Evolutionary conservation across 257 asterid species (phyloP), one percentile per base, ranked within the genome.

Genomic region (Plantago major): DNA sequence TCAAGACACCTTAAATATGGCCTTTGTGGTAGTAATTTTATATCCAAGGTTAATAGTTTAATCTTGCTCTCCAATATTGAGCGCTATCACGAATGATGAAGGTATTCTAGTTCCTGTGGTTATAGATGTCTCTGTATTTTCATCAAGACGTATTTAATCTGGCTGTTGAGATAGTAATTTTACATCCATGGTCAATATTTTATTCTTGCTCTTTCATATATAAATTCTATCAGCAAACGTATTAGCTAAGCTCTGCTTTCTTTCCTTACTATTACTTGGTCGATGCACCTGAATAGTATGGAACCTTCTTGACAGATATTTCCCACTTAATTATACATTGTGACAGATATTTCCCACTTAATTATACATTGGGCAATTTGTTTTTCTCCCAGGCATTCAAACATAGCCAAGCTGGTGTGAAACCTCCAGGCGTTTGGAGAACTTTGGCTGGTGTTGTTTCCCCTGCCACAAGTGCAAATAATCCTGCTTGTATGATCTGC

Each of bases 351-450:
- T 9, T 22, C 43, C 30, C 37, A 15, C 42, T 66, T 17, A 47
- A 47, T 58, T 65, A 11, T 49, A 18, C 15, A 10, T 56, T 22
- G 11, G 61, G 15, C 46, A n/a, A n/a, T 22, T 33, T 64, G 30
- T 50, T 22, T 71, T 46, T 48, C 44, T 15, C 62, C 54, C 69
- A 92, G 95, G 95, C 93, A 45, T 92, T 84, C 72, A 85, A 82
- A 68, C 85, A 82, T 62, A 73, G 70, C 47, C 77, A 72, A 65
- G 76, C 75, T 71, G 86, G 82, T 58, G 78, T 60, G 57, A 84
- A 72, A 61, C 89, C 96, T 59, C 92, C 90, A 14, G 96, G 98
- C 58, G 80, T 86, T 17, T 86, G 78, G 87, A 79, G 79, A 82
- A 92, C 99, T 28, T 76, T 89, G 81, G 60, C 59, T 10, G 82